These are phyloP conservation scores for Xylariaceae sp. DNA, from an alignment of 2,329 filamentous ascomycete genomes.

Conservation along the genomic window DNA sequence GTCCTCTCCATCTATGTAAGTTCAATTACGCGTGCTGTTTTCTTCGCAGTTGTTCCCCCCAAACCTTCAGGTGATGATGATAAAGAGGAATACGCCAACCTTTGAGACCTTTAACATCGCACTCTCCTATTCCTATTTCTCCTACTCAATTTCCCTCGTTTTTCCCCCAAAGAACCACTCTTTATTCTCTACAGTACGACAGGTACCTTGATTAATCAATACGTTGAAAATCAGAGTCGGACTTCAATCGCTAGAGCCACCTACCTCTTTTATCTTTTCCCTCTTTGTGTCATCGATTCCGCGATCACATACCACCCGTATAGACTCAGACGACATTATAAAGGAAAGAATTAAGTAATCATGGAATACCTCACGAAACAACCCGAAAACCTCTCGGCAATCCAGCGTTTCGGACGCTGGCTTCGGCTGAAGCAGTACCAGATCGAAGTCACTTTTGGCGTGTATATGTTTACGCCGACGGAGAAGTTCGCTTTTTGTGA, in stretches of 20 bases:
- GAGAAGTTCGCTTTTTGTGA: conserved; percentile 98
- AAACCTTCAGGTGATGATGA: too few relatives aligned
- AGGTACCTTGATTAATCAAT: too few relatives aligned
- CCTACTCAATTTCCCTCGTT: too few relatives aligned
- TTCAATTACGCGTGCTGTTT: conserved; percentile 16
- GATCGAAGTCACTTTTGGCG: conserved; percentile 93
- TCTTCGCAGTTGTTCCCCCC: background rate
- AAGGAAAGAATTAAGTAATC: conserved; percentile 1
- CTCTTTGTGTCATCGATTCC: too few relatives aligned
- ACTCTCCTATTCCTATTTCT: too few relatives aligned
- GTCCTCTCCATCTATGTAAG: background rate
- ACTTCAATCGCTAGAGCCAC: too few relatives aligned
- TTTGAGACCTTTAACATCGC: too few relatives aligned
- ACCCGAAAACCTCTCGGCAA: conserved; percentile 37
- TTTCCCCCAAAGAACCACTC: too few relatives aligned
- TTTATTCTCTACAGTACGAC: too few relatives aligned
- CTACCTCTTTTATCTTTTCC: too few relatives aligned
- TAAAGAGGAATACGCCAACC: too few relatives aligned
- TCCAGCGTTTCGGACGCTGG: conserved; percentile 73
- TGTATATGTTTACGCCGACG: conserved; percentile 96
- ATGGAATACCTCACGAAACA: conserved; percentile 43
- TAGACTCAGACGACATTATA: background rate
- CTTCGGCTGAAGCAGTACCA: conserved; percentile 95
- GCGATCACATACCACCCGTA: background rate
- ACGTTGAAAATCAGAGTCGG: too few relatives aligned